Evolutionary conservation across 176 grass and related monocot genomes (phyloP), one percentile per base, ranked within the genome.

Genomic region (Triticum monococcum): DNA sequence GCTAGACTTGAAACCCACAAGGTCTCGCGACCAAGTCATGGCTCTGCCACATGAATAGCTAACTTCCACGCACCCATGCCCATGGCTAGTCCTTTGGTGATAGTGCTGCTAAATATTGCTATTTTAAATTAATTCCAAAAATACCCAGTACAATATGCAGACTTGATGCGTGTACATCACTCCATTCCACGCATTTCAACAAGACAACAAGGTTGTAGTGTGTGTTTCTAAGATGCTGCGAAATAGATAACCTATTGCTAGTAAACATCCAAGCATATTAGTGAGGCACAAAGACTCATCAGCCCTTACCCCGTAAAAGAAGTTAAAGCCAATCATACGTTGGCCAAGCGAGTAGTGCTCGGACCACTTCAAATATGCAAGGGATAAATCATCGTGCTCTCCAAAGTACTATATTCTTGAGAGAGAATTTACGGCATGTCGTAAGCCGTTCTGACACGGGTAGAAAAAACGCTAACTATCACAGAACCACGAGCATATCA

Each of bases 371-470:
- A 75, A 75, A 75, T 75, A 50, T 75, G 24, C 43, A 75, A 28
- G 72, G 25, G 25, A 75, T 25, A 52, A 50, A 75, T 52, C 48
- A 74, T 46, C 23, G 0, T 75, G 43, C 43, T 75, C 43, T 75
- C 72, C 13, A 43, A 75, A 75, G 72, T 30, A 18, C 13, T 75
- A 52, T 75, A 30, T 75, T 75, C 72, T 31, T 31, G 43, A 50
- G 72, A 73, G 71, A 75, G 72, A 75, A 75, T 50, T 75, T 75
- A 75, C 17, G 43, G 72, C 43, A 75, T 30, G 24, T 16, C 25
- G 1, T 52, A 75, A 75, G 14, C 24, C 0, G 14, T 30, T 75
- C 43, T 18, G 50, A 50, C 43, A 75, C 4, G 4, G 72, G 14
- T 75, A 16, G 7, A 30, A 52, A 75, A 45, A 75, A 75, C 3